phyloP scores from a whole-genome alignment of 2,329 filamentous ascomycete genomes.

The Pseudogymnoascus sp. region DNA sequence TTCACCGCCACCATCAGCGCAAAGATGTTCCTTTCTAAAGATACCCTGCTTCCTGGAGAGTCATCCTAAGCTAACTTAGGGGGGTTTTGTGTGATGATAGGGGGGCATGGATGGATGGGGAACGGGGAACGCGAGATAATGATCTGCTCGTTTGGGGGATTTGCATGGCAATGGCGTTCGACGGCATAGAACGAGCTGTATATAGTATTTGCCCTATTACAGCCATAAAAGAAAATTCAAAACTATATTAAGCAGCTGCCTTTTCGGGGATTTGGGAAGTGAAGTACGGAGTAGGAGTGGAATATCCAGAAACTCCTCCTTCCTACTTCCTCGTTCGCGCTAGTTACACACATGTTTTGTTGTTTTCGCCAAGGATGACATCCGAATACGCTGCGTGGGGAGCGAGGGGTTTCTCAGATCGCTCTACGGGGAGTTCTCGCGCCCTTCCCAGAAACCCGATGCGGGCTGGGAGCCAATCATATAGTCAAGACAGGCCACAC shows the following conservation, averaged over 20 bases:
- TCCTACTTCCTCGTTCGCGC: background rate
- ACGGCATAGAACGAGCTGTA: constrained; percentile 11
- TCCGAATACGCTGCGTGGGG: constrained; percentile 6
- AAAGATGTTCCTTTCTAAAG: constrained; percentile 97
- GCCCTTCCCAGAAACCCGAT: constrained; percentile 1
- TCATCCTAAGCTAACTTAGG: constrained; percentile 16
- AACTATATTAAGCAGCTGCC: constrained; percentile 3
- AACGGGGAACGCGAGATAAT: constrained; percentile 10
- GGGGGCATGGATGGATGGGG: background rate
- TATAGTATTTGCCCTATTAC: constrained; percentile 11
- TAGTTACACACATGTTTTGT: background rate
- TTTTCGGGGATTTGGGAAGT: background rate
- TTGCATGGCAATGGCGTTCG: constrained; percentile 12
- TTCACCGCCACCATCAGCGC: constrained; percentile 86
- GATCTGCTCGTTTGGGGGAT: constrained; percentile 13
- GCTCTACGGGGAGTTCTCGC: background rate
- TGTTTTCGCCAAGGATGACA: constrained; percentile 7
- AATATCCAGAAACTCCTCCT: background rate
- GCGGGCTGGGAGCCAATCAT: background rate
- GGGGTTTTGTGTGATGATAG: constrained; percentile 10
- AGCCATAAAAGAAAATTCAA: constrained; percentile 12
- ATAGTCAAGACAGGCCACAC: background rate
- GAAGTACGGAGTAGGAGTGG: background rate
- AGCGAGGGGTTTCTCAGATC: background rate
- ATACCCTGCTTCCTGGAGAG: constrained; percentile 55